Conservation (phyloP, 768 basidiomycete genomes). For the Termitomyces sp. region DNA sequence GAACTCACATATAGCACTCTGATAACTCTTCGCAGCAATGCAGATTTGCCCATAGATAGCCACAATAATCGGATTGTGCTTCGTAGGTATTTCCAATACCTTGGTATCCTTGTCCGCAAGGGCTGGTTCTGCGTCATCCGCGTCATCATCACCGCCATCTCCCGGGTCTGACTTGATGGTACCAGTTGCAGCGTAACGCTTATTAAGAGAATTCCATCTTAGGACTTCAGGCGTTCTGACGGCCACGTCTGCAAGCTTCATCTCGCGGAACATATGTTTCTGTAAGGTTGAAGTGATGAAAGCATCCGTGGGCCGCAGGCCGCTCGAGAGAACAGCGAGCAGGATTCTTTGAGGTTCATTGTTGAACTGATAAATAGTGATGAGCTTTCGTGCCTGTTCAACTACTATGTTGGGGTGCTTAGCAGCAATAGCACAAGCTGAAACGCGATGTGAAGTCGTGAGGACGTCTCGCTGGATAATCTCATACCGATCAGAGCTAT, state of each 20-base stretch:
- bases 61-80: conserved; percentile 64
- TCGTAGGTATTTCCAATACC: conserved; percentile 47
- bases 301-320: conserved; percentile 62
- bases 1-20: conserved; percentile 82
- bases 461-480: background rate
- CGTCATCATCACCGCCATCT: conserved; percentile 29
- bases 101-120: conserved; percentile 10
- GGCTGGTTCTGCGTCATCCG: conserved; percentile 18
- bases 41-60: conserved; percentile 80
- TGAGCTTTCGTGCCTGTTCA: conserved; percentile 72
- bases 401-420: conserved; percentile 54
- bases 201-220: conserved; percentile 55
- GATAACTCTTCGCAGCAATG: conserved; percentile 80
- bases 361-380: conserved; percentile 75
- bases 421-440: conserved; percentile 70
- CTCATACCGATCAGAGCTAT: conserved; percentile 66
- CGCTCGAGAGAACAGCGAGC: conserved; percentile 65
- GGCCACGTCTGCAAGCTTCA: conserved; percentile 62
- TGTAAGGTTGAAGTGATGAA: conserved; percentile 77
- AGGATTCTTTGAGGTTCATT: conserved; percentile 82
- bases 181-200: conserved; percentile 46
- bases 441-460: background rate
- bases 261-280: conserved; percentile 79
- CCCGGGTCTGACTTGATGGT: conserved; percentile 32
- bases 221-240: conserved; percentile 55